Evolutionary conservation across 139 green algal species (phyloP).

Genomic region (Chlamydomonas urium): DNA sequence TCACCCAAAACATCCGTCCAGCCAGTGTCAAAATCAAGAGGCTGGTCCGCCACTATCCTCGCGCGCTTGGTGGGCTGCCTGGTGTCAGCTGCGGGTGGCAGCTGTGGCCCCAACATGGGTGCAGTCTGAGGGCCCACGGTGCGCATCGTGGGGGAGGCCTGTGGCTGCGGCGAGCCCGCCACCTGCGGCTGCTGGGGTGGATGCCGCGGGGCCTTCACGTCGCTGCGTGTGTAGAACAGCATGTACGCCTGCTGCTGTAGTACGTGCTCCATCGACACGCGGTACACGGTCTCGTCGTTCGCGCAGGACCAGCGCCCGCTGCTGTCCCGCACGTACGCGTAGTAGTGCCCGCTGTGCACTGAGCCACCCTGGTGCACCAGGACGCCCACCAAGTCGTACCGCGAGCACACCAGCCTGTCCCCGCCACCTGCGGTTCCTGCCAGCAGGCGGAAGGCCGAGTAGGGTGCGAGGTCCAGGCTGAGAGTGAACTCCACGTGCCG

Average conservation of each 20-base stretch:
- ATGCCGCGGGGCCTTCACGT: constrained; percentile 37
- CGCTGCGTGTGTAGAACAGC: constrained; percentile 80
- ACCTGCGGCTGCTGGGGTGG: neutral
- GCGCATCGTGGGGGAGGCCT: too few species aligned
- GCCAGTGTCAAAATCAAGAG: too few species aligned
- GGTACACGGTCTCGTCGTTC: constrained; percentile 63
- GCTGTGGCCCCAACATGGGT: too few species aligned
- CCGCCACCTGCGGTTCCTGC: too few species aligned
- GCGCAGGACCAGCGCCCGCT: constrained; percentile 71
- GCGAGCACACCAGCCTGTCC: neutral
- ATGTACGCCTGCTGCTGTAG: constrained; percentile 85
- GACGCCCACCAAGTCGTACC: neutral
- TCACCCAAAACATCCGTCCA: too few species aligned
- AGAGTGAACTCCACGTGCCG: neutral
- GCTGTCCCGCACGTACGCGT: constrained; percentile 58
- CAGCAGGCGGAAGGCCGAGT: neutral
- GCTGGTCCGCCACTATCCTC: too few species aligned
- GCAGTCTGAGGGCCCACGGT: too few species aligned
- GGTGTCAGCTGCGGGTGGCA: too few species aligned
- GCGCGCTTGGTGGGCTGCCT: too few species aligned
- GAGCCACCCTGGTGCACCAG: constrained; percentile 43
- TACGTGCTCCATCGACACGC: constrained; percentile 31
- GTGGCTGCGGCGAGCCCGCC: neutral
- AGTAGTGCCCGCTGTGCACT: constrained; percentile 81
- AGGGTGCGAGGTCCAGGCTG: neutral